Conservation (phyloP, 2,329 filamentous ascomycete genomes). For the Fusarium paranaense region DNA sequence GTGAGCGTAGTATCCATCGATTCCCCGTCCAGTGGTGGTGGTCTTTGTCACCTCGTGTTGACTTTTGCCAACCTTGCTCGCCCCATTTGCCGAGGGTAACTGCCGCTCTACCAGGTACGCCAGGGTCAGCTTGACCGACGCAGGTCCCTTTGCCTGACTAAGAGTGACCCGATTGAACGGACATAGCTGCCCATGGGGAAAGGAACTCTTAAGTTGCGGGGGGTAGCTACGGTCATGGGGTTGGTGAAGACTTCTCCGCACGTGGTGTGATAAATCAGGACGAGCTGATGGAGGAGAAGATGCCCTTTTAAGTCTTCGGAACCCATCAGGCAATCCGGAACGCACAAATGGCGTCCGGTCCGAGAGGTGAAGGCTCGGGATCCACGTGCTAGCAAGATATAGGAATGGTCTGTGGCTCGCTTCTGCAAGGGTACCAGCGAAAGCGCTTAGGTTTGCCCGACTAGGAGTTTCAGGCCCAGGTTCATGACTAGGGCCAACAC, state of each 20-base stretch:
- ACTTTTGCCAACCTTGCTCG: background rate
- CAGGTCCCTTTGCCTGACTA: background rate
- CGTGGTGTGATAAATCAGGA: background rate
- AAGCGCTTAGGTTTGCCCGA: background rate
- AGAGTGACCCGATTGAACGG: background rate
- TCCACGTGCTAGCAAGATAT: background rate
- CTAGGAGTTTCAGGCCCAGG: background rate
- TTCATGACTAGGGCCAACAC: background rate
- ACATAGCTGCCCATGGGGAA: slow-evolving; percentile 6
- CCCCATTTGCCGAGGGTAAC: background rate
- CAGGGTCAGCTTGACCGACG: background rate
- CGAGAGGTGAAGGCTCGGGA: background rate
- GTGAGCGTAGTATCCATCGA: background rate
- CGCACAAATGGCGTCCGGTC: background rate
- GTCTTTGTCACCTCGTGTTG: background rate
- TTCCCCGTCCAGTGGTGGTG: background rate
- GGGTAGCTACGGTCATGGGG: background rate
- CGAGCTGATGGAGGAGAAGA: background rate
- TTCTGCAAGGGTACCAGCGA: background rate
- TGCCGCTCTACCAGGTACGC: background rate
- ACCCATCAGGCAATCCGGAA: slow-evolving; percentile 8
- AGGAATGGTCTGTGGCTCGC: background rate
- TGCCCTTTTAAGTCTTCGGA: background rate
- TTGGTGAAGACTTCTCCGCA: background rate
- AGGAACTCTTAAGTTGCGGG: background rate